Conservation (phyloP, 495 filamentous ascomycete species). For the Aspergillus heteromorphus region DNA sequence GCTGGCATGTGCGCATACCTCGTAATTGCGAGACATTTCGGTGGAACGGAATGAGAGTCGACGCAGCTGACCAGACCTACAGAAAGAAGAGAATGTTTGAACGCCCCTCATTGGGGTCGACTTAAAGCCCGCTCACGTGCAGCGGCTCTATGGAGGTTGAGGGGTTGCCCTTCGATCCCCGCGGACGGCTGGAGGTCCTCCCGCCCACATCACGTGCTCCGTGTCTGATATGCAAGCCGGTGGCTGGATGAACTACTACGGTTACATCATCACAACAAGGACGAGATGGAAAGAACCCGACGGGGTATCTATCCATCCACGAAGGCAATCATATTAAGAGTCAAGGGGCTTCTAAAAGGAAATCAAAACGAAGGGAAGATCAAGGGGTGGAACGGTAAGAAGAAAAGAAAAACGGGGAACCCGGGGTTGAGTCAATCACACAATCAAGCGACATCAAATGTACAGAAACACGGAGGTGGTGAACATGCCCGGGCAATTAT, state of each 20-base stretch:
- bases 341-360: neutral
- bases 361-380: neutral
- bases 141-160: conserved; percentile 2
- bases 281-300: neutral
- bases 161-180: neutral
- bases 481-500: conserved; percentile 5
- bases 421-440: neutral
- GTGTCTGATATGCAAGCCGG: neutral
- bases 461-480: neutral
- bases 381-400: neutral
- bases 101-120: conserved; percentile 18
- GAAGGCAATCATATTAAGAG: neutral
- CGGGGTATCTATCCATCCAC: neutral
- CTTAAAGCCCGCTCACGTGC: conserved; percentile 10
- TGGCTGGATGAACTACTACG: neutral
- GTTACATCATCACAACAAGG: neutral
- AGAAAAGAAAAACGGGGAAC: neutral
- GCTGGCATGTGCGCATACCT: conserved; percentile 22
- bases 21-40: conserved; percentile 41
- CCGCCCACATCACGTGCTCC: no score
- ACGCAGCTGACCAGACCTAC: conserved; percentile 19
- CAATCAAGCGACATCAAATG: neutral
- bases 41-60: conserved; percentile 27
- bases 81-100: conserved; percentile 9
- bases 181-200: neutral